Conservation (phyloP, 2,329 filamentous ascomycete species). For the Trichoderma sp. region DNA sequence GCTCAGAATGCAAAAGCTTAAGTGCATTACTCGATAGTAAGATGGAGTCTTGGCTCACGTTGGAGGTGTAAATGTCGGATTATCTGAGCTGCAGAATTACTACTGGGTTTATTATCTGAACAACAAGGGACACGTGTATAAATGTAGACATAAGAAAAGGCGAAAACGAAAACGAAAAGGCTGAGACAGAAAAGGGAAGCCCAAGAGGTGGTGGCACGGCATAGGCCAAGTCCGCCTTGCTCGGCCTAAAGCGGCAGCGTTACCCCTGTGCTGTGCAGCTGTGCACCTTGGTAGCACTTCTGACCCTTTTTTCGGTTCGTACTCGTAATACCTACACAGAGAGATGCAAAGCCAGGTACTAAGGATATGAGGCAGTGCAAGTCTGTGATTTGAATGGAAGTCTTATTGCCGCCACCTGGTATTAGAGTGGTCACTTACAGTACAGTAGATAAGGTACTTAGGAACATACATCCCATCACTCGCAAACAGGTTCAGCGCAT, state of each 20-base stretch:
- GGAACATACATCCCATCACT: not conserved
- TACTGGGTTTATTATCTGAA: not conserved
- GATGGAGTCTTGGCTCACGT: not conserved
- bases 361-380: not conserved
- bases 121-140: not conserved
- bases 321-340: not conserved
- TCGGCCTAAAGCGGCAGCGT: not conserved
- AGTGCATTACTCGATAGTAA: not conserved
- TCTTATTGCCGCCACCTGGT: not conserved
- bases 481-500: not conserved
- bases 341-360: not conserved
- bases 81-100: not conserved
- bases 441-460: not conserved
- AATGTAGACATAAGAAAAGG: not conserved
- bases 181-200: not conserved
- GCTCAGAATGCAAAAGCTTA: constrained; percentile 6
- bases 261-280: not conserved
- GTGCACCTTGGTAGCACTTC: not conserved
- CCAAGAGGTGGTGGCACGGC: not conserved
- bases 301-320: not conserved
- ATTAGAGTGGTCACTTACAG: not conserved
- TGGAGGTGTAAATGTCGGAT: not conserved
- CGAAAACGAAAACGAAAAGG: constrained; percentile 18
- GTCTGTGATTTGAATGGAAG: not conserved
- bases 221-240: not conserved